Evolutionary conservation across 2,329 filamentous ascomycete genomes (phyloP).

Genomic region (Neospermospora avenae): DNA sequence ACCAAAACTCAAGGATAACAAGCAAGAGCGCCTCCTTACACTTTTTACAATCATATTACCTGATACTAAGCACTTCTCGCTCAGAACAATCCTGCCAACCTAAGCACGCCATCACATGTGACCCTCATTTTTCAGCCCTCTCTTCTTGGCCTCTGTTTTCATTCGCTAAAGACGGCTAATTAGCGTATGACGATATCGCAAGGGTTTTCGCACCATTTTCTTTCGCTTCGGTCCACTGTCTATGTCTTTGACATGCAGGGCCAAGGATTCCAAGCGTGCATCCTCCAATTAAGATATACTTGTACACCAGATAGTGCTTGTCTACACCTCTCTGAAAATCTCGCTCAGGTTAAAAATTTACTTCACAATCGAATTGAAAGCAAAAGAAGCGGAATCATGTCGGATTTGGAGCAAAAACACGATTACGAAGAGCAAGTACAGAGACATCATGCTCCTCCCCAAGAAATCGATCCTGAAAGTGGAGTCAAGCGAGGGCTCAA

Average conservation of each 20-base stretch:
- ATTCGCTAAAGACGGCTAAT: not conserved
- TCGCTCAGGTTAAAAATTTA: not conserved
- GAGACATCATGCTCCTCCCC: not conserved
- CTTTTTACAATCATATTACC: not conserved
- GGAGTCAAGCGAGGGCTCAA: constrained; percentile 69
- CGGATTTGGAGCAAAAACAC: not conserved
- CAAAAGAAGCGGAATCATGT: not conserved
- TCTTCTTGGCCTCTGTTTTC: constrained; percentile 6
- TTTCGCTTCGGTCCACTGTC: not conserved
- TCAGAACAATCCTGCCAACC: not conserved
- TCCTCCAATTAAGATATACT: not conserved
- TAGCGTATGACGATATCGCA: not conserved
- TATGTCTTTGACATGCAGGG: not conserved
- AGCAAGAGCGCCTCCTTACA: not conserved
- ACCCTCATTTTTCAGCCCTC: not conserved
- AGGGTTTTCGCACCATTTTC: constrained; percentile 3
- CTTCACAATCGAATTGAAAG: too few relatives aligned
- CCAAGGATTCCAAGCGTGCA: not conserved
- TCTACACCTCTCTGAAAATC: not conserved
- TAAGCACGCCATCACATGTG: constrained; percentile 1
- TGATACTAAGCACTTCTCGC: too few relatives aligned
- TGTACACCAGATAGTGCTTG: not conserved
- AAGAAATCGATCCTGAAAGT: constrained; percentile 49
- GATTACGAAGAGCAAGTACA: not conserved
- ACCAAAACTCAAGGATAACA: too few relatives aligned